Evolutionary conservation across 2,329 filamentous ascomycete species (phyloP), one percentile per base, ranked within the genome.

Genomic region (Conoideocrella luteorostrata): DNA sequence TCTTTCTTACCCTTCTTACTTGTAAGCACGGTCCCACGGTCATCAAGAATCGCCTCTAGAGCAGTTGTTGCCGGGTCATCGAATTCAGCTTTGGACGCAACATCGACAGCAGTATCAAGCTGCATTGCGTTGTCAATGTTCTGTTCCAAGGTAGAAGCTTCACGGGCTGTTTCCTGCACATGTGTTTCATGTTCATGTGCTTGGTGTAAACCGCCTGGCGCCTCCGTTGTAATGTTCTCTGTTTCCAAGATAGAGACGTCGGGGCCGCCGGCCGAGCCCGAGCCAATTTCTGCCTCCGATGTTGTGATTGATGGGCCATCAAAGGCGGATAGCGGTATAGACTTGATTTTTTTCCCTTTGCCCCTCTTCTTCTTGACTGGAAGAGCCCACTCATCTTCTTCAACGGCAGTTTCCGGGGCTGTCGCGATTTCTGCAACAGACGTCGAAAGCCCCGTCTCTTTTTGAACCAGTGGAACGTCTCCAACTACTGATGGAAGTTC

Each of bases 361-460:
- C 58, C 62, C 57, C 63, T 67, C 58, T 59, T 65, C 56, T 46
- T 50, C 42, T 55, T 45, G 39, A 20, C 29, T 9, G 48, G 46
- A 12, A 48, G 20, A 10, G 43, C 43, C 50, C 50, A 51, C 15
- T 48, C 42, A n/a, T 55, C 47, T n/a, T 50, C 51, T 10, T 44
- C 46, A 18, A 38, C 35, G 9, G 28, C 17, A 3, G 40, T 18
- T 41, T 32, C 20, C 20, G 30, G 37, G 7, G 30, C 15, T 33
- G 29, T n/a, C 5, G 20, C 10, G 18, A 23, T 11, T 12, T 34
- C 26, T 7, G 22, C 6, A 15, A 11, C 12, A 7, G n/a, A 32
- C 5, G 21, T 7, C 18, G 18, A 12, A 33, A n/a, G 13, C 15
- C 26, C 34, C 9, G 13, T 18, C 7, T 7, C 26, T 23, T 23